A percentile compares a stretch with the other conserved stretches of the same genome.
Conservation (phyloP, 768 basidiomycete species). For the Tylopilus felleus region DNA sequence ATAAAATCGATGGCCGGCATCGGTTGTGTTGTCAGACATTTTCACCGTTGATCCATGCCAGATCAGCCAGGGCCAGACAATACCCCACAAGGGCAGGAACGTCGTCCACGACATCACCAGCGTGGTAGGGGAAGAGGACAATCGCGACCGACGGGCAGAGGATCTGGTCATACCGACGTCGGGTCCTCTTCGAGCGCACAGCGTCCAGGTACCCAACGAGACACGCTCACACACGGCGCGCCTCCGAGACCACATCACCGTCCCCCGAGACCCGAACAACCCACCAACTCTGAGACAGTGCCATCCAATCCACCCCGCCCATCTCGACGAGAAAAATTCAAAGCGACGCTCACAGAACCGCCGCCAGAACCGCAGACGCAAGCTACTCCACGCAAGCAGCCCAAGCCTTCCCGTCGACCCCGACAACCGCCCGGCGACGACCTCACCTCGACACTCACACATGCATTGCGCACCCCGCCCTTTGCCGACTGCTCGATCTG, state of each 20-base stretch:
- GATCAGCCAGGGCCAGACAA: conserved; percentile 3
- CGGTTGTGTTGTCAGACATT: background rate
- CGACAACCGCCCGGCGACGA: conserved; percentile 45
- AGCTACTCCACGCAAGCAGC: conserved; percentile 1
- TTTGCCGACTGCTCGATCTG: conserved; percentile 83
- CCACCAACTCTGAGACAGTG: background rate
- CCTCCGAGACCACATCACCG: background rate
- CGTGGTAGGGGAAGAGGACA: conserved; percentile 5
- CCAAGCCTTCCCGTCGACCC: conserved; percentile 2
- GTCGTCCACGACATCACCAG: background rate
- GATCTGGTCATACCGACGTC: background rate
- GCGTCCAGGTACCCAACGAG: background rate
- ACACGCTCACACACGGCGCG: background rate
- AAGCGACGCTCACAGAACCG: conserved; percentile 32
- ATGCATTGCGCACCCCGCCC: conserved; percentile 62
- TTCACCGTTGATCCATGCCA: conserved; percentile 3
- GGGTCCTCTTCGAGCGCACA: background rate
- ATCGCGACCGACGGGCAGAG: background rate
- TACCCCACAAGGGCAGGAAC: background rate
- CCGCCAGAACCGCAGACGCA: conserved; percentile 1
- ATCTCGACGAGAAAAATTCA: conserved; percentile 37
- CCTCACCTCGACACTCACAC: conserved; percentile 70
- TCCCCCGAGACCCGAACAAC: background rate
- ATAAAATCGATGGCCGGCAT: background rate
- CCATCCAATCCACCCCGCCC: conserved; percentile 8